Evolutionary conservation across 495 filamentous ascomycete genomes (phyloP), one percentile per base, ranked within the genome.

Genomic region (Paragyromitra xinjiangensis): DNA sequence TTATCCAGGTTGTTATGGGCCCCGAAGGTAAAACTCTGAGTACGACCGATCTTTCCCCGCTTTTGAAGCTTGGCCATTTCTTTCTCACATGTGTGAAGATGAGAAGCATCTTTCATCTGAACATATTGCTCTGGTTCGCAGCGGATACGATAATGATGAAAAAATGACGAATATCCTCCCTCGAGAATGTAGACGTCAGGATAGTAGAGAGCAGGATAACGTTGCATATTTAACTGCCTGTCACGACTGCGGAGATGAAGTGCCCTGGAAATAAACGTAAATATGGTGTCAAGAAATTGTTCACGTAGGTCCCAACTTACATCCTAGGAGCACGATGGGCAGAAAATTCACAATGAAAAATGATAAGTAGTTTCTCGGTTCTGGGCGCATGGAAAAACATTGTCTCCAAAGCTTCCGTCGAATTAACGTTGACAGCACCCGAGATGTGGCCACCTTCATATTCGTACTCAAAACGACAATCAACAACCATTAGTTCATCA

Each of bases 381-480:
- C 89, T 88, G 1, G 87, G 84, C 37, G 84, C 84, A 39, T 70
- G 56, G 83, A 99, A 97, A 9, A 99, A 88, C 62, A 94, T 88
- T 64, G 85, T 85, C 0, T 94, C 90, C 72, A 99, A 86, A 40
- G 89, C 83, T 77, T 98, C 95, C 84, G 97, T 98, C 84, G 97
- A 93, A 82, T 97, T 98, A 85, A 92, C 93, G 85, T 99, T 99
- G 81, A 97, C 85, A 42, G 96, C 96, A 0, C 92, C 92, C 62
- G 92, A 88, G 75, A 99, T 97, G 82, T 99, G 96, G 19, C 96
- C 96, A 56, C 96, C 96, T 40, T 97, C 91, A 83, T 94, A 99
- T 84, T 99, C 96, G 83, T 98, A 99, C 84, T 98, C 96, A 83
- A 99, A 99, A 11, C 95, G 92, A 82, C 96, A 99, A 81, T 99